Base-by-base conservation (phyloP, 305 asterid species). In the Galium porrigens region DNA sequence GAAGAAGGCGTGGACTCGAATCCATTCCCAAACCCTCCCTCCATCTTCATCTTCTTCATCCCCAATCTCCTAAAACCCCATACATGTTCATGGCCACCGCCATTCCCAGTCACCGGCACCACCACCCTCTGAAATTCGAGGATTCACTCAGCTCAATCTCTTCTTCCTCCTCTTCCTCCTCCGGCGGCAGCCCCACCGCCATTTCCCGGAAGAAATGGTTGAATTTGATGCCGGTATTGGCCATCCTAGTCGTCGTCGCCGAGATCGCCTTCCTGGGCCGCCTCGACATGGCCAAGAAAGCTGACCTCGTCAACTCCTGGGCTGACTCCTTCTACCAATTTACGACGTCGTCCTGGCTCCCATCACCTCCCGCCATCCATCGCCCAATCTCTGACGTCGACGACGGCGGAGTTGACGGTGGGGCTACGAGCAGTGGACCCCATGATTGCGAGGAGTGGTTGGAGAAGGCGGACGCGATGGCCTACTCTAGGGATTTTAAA, bases 241-340 rank as follows among this genome's bases (percentile, higher is more conserved):
- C 86, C 57, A 85, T 71, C 48, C 63, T 91, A 66, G 89, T 91
- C 67, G 92, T 91, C 55, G 67, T 91, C 34, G 83, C 87, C 14
- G 96, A 91, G 84, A 82, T 91, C 83, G 86, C 83, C 25, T 88
- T 91, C 72, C 68, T 91, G 58, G 85, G 87, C 42, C 82, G 88
- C 60, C 85, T 91, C 37, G 95, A 91, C 71, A 70, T 85, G 86
- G 85, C 78, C 46, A 86, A 89, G 78, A 83, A 89, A 34, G 85
- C 78, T 10, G 90, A 88, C 80, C 62, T 86, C 55, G 90, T 91
- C 68, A 85, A 86, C 84, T 81, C 91, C 6, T 88, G 91, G 96
- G 86, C 95, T 36, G 96, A 90, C 75, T 84, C 99, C 1, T 86
- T 92, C 76, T 80, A 87, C 81, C 79, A 75, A 69, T 78, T 76